phyloP scores from a whole-genome alignment of 164 flowering plant species.

The Chloranthus sessilifolius region DNA sequence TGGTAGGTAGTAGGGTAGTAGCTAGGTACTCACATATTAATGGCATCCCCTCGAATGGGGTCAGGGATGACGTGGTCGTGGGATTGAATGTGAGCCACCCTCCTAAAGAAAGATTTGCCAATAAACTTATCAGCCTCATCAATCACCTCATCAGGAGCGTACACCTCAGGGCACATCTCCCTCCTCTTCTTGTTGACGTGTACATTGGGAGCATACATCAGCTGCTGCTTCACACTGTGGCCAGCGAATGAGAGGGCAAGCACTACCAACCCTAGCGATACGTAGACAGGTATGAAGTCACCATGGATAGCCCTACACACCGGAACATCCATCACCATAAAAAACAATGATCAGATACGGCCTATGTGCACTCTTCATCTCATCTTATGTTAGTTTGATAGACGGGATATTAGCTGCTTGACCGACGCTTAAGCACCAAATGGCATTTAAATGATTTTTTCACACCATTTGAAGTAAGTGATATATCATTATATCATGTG shows the following conservation, averaged over 20 bases:
- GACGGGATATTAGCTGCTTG: too few species aligned
- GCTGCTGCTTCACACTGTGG: conserved; percentile 46
- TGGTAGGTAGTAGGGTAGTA: too few species aligned
- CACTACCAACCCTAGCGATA: conserved; percentile 41
- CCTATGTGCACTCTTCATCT: too few species aligned
- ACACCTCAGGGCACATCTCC: conserved; percentile 67
- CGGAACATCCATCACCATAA: too few species aligned
- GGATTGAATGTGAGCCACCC: conserved; percentile 64
- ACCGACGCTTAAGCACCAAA: too few species aligned
- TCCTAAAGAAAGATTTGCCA: conserved; percentile 53
- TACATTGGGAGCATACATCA: conserved; percentile 44
- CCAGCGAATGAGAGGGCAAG: conserved; percentile 36
- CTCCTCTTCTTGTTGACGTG: conserved; percentile 44
- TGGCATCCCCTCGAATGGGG: conserved; percentile 28
- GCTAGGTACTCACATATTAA: conserved; percentile 1
- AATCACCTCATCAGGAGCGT: conserved; percentile 43
- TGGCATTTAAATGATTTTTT: too few species aligned
- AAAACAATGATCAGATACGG: too few species aligned
- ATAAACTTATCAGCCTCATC: conserved; percentile 41
- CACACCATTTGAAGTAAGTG: too few species aligned
- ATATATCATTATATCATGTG: too few species aligned
- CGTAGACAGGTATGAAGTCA: conserved; percentile 50
- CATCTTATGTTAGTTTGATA: too few species aligned
- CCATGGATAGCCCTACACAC: conserved; percentile 14
- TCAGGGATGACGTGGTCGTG: conserved; percentile 13